Base-by-base conservation (phyloP, 495 filamentous ascomycete species). In the Parathielavia appendiculata region DNA sequence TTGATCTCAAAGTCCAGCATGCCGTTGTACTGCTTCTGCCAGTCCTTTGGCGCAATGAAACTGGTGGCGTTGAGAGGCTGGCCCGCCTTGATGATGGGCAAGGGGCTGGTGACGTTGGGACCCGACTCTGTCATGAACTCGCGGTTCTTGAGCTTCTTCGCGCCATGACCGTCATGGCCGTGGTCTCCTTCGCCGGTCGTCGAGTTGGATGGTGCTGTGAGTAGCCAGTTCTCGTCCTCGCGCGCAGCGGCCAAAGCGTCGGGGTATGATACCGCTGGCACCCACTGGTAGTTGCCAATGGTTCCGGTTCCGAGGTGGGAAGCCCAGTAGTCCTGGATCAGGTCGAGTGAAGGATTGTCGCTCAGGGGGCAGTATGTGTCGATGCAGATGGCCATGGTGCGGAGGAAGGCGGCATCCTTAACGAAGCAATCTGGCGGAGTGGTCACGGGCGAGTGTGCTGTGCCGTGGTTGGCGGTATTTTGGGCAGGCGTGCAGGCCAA, bases 231-330 rank as follows among this genome's bases (percentile, higher is more conserved):
- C 30, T 63, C 61, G 6, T 63, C 61, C 13, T n/a, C 38, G 1
- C 56, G 45, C 1, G 41, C 61, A 5, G 61, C 61, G n/a, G 56
- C 20, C 20, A 63, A 12, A 7, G 61, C 56, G 41, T 52, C 56
- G 6, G 23, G 46, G 35, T 59, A 63, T 1, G 61, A 59, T 13
- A 48, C 13, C 6, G 61, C 52, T 0, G 61, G 61, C 6, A 56
- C 52, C 14, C 44, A 53, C 7, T 45, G 2, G 57, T 59, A 59
- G 56, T 63, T 49, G 38, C 56, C 61, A 13, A 63, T 30, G 30
- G 61, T 63, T 22, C 61, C 61, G 2, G 61, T 63, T 39, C 56
- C 61, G n/a, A 63, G 61, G 26, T 63, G 61, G 40, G 61, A 63
- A 0, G 56, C 51, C 61, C 61, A 63, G 47, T 63, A 63, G 56